A percentile compares a stretch with the other conserved stretches of the same genome.
These are phyloP conservation scores for Cladorrhinum sp. DNA, from an alignment of 2,329 filamentous ascomycete species.

Conservation along the genomic window DNA sequence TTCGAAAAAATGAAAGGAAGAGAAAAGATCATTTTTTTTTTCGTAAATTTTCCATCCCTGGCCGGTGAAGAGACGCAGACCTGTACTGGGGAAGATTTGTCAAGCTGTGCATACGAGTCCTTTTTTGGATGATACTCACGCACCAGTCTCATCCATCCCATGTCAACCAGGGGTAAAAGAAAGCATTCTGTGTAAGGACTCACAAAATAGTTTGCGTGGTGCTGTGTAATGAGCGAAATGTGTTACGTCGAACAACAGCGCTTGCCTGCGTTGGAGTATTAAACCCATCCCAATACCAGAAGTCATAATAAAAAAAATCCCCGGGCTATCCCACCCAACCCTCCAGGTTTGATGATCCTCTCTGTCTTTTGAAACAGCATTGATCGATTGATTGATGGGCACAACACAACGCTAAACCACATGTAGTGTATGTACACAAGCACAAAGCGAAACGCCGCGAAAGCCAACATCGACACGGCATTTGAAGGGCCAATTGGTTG, in stretches of 20 bases:
- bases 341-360: neutral
- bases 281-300: neutral
- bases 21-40: too few relatives aligned
- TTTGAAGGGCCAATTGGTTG: too few relatives aligned
- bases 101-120: too few relatives aligned
- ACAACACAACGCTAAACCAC: neutral
- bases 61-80: too few relatives aligned
- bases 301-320: neutral
- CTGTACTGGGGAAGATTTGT: too few relatives aligned
- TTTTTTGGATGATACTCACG: too few relatives aligned
- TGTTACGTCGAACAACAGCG: neutral
- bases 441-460: neutral
- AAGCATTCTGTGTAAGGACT: neutral
- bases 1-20: too few relatives aligned
- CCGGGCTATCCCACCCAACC: neutral
- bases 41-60: too few relatives aligned
- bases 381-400: constrained; percentile 20
- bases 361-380: constrained; percentile 10
- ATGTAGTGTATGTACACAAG: neutral
- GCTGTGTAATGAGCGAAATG: neutral
- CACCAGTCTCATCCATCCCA: too few relatives aligned
- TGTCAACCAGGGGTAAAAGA: neutral
- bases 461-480: neutral
- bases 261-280: neutral
- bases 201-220: neutral